Conservation (phyloP, 148 eudicot species). For the Chenopodium berlandieri region DNA sequence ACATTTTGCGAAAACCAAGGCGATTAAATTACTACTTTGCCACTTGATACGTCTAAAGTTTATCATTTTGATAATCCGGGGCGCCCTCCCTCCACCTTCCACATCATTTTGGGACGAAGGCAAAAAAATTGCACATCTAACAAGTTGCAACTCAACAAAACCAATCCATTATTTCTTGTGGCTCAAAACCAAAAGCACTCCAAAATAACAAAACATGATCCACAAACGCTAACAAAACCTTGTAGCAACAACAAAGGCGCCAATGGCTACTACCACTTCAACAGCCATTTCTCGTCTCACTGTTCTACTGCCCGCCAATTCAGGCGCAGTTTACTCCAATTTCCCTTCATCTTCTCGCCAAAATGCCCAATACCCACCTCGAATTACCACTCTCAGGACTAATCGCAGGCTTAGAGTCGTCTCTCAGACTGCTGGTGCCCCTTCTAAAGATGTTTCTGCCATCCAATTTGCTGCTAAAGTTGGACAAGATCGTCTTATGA, state of each 20-base stretch:
- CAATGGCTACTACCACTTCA: constrained; percentile 22
- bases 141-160: background rate
- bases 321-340: background rate
- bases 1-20: too few relatives aligned
- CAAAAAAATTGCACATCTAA: too few relatives aligned
- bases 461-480: constrained; percentile 11
- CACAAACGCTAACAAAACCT: constrained; percentile 12
- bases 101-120: too few relatives aligned
- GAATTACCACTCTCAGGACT: constrained; percentile 6
- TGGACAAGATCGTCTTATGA: constrained; percentile 72
- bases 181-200: background rate
- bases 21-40: too few relatives aligned
- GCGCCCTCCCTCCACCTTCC: too few relatives aligned
- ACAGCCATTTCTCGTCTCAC: constrained; percentile 4
- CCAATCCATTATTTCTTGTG: background rate
- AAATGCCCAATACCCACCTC: background rate
- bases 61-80: too few relatives aligned
- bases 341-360: constrained; percentile 22
- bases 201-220: constrained; percentile 17
- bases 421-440: constrained; percentile 40
- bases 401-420: constrained; percentile 23
- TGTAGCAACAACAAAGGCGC: background rate
- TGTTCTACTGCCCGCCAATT: constrained; percentile 14
- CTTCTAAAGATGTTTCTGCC: constrained; percentile 31
- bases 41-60: too few relatives aligned